These are phyloP conservation scores for Boeremia lycopersici DNA, from an alignment of 2,329 filamentous ascomycete species.

Conservation along the genomic window DNA sequence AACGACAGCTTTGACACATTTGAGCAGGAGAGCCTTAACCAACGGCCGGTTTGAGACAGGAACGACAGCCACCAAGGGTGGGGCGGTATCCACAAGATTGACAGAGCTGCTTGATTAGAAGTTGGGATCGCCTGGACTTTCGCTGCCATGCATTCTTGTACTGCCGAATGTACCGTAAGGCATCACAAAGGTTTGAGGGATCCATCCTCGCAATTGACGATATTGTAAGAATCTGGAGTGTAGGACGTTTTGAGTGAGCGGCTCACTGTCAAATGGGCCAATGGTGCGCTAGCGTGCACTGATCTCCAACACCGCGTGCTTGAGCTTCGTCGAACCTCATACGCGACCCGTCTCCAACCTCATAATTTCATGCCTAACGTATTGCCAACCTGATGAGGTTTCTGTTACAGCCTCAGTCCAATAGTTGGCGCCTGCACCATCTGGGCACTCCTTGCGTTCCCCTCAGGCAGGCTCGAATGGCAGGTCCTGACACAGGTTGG, in stretches of 20 bases:
- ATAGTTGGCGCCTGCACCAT: conserved; percentile 30
- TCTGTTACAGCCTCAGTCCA: conserved; percentile 35
- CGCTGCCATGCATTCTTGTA: conserved; percentile 36
- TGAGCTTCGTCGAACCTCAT: conserved; percentile 38
- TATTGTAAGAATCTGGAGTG: conserved; percentile 18
- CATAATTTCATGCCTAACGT: conserved; percentile 42
- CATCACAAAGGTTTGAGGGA: conserved; percentile 43
- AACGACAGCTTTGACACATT: conserved; percentile 23
- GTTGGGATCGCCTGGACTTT: conserved; percentile 25
- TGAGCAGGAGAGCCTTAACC: conserved; percentile 5
- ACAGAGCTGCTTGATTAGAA: conserved; percentile 15
- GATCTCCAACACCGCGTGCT: conserved; percentile 30
- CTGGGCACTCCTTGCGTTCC: conserved; percentile 35
- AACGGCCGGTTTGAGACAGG: conserved; percentile 11
- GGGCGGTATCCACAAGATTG: conserved; percentile 19
- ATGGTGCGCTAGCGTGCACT: conserved; percentile 25
- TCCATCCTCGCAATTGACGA: conserved; percentile 33
- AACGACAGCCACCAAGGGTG: conserved; percentile 15
- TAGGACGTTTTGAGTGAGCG: conserved; percentile 22
- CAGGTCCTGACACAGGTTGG: conserved; percentile 46
- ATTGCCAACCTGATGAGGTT: conserved; percentile 29
- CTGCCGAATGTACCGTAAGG: conserved; percentile 35
- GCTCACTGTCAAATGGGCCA: conserved; percentile 17
- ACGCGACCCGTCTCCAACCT: conserved; percentile 45
- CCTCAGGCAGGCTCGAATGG: conserved; percentile 34